A percentile compares a stretch with the other conserved stretches of the same genome.
Evolutionary conservation across 2,329 filamentous ascomycete genomes (phyloP).

Genomic region (Neoarthrinium moseri): DNA sequence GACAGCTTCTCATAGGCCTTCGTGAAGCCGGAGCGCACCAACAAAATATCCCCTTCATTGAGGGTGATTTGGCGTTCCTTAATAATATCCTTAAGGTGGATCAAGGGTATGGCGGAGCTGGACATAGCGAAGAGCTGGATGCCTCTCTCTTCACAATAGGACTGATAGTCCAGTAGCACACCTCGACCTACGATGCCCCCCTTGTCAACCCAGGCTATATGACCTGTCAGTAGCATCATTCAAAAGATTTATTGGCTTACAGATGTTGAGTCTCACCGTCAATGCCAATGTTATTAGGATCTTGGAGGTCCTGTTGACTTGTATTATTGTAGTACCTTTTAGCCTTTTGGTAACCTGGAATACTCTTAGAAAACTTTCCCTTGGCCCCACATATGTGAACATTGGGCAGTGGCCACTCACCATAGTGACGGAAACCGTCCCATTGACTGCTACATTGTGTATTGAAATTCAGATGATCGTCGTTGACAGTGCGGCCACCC

Average conservation of each 20-base stretch:
- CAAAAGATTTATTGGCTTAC: not conserved
- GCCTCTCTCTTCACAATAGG: constrained; percentile 10
- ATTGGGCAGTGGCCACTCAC: constrained; percentile 10
- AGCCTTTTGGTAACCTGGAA: constrained; percentile 36
- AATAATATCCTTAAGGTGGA: constrained; percentile 32
- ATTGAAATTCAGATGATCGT: constrained; percentile 33
- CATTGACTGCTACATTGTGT: constrained; percentile 35
- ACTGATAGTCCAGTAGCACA: constrained; percentile 42
- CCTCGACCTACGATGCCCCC: constrained; percentile 43
- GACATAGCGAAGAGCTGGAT: constrained; percentile 11
- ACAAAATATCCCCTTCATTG: constrained; percentile 35
- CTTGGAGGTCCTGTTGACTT: constrained; percentile 35
- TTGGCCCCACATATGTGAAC: not conserved
- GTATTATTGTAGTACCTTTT: constrained; percentile 40
- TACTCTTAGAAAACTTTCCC: constrained; percentile 6
- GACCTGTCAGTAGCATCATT: not conserved
- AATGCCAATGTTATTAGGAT: constrained; percentile 36
- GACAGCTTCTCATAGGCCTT: constrained; percentile 26
- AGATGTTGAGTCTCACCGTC: constrained; percentile 25
- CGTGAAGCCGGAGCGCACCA: constrained; percentile 36
- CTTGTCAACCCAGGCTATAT: constrained; percentile 31
- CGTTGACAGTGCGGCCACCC: constrained; percentile 22
- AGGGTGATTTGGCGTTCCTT: constrained; percentile 31
- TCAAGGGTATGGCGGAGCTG: constrained; percentile 8
- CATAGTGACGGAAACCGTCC: constrained; percentile 37